These are phyloP conservation scores for Aspergillus novoparasiticus DNA, from an alignment of 2,329 filamentous ascomycete genomes.

Conservation along the genomic window DNA sequence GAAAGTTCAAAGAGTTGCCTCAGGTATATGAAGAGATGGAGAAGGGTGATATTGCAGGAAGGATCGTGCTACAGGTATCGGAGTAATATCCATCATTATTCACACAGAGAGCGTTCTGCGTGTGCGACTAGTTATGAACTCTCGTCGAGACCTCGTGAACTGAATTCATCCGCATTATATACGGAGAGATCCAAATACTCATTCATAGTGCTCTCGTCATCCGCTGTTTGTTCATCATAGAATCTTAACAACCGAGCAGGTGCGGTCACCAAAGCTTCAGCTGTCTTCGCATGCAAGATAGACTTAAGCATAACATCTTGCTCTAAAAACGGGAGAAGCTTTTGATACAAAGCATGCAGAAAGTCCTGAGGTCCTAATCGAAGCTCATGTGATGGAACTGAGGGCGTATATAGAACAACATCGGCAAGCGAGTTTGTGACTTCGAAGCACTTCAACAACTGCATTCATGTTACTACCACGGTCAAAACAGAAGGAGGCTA, in stretches of 20 bases:
- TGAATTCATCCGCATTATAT: background rate
- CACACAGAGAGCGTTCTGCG: background rate
- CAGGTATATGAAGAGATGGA: conserved; percentile 49
- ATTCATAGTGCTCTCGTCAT: background rate
- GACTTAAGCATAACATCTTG: conserved; percentile 29
- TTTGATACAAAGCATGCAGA: conserved; percentile 34
- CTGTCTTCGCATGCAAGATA: conserved; percentile 32
- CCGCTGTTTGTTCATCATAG: background rate
- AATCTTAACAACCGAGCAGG: conserved; percentile 22
- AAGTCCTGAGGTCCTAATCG: conserved; percentile 32
- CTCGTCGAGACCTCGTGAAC: background rate
- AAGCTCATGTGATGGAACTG: conserved; percentile 7
- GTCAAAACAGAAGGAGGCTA: background rate
- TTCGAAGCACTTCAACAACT: conserved; percentile 37
- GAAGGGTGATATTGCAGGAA: conserved; percentile 46
- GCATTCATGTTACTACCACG: background rate
- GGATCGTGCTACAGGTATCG: conserved; percentile 46
- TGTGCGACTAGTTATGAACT: background rate
- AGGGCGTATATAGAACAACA: conserved; percentile 25
- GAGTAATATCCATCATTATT: conserved; percentile 16
- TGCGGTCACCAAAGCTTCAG: conserved; percentile 28
- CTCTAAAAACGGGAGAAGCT: conserved; percentile 30
- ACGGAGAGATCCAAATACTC: background rate
- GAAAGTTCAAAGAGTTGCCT: conserved; percentile 46
- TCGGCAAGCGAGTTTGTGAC: conserved; percentile 35